These are phyloP conservation scores for Tillandsia fasciculata DNA, from an alignment of 176 grass and related monocot genomes.

Conservation along the genomic window DNA sequence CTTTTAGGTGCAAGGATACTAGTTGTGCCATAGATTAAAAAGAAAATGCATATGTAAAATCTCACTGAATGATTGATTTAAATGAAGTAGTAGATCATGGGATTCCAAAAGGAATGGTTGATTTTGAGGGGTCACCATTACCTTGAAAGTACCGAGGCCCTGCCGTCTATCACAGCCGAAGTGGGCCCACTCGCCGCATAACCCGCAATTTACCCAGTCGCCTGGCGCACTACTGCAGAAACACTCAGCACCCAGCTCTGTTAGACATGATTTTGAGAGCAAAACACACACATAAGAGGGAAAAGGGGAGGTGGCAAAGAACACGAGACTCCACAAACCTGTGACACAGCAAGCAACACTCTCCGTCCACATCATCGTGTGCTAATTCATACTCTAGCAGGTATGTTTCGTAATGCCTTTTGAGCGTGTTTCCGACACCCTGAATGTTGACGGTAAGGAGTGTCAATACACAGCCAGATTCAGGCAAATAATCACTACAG, in stretches of 20 bases:
- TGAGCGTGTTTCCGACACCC: constrained; percentile 73
- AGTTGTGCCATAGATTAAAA: too few species aligned
- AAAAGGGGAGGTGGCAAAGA: background rate
- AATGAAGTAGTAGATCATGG: too few species aligned
- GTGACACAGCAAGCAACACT: constrained; percentile 59
- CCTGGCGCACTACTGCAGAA: constrained; percentile 54
- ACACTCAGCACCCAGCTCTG: background rate
- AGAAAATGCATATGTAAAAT: too few species aligned
- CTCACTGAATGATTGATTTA: too few species aligned
- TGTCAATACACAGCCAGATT: background rate
- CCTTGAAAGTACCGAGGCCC: constrained; percentile 66
- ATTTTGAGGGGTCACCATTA: background rate
- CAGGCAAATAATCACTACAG: background rate
- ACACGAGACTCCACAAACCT: constrained; percentile 30
- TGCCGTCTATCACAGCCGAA: constrained; percentile 70
- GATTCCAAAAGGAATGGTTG: too few species aligned
- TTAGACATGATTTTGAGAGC: background rate
- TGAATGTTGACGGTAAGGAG: constrained; percentile 15
- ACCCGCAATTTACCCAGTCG: constrained; percentile 71
- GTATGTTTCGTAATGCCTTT: constrained; percentile 70
- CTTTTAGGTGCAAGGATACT: too few species aligned
- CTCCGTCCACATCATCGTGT: constrained; percentile 56
- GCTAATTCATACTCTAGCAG: constrained; percentile 71
- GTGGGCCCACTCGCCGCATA: constrained; percentile 71
- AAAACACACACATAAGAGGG: background rate